Evolutionary conservation across 768 basidiomycete species (phyloP).

Genomic region (Coprinopsis marcescibilis): DNA sequence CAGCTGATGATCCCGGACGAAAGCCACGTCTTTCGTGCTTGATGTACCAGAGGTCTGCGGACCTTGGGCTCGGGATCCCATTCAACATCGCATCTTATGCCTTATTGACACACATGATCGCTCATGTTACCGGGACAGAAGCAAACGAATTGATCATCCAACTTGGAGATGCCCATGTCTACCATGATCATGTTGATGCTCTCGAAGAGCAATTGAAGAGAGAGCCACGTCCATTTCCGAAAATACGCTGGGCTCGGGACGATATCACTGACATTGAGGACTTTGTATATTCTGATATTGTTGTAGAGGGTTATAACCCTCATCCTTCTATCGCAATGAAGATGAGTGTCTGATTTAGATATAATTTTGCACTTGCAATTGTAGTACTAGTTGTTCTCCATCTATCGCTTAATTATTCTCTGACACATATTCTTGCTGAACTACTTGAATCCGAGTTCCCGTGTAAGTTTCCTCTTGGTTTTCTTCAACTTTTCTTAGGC

Average conservation of each 20-base stretch:
- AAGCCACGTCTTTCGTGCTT: slow-evolving; percentile 84
- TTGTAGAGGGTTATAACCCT: slow-evolving; percentile 82
- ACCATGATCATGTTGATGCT: slow-evolving; percentile 87
- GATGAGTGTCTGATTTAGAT: slow-evolving; percentile 69
- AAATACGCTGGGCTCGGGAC: slow-evolving; percentile 62
- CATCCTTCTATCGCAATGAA: slow-evolving; percentile 88
- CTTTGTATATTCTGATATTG: slow-evolving; percentile 74
- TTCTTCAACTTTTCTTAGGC: too few relatives aligned
- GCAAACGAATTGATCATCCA: slow-evolving; percentile 91
- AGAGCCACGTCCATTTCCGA: slow-evolving; percentile 79
- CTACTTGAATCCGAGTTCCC: too few relatives aligned
- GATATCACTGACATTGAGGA: slow-evolving; percentile 71
- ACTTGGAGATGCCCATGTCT: slow-evolving; percentile 97
- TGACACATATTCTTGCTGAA: too few relatives aligned
- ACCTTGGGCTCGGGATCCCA: slow-evolving; percentile 93
- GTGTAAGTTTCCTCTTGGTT: too few relatives aligned
- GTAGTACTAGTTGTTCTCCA: too few relatives aligned
- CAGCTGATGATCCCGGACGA: slow-evolving; percentile 35
- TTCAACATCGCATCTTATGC: slow-evolving; percentile 99
- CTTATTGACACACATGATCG: slow-evolving; percentile 95
- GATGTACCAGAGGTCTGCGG: slow-evolving; percentile 97
- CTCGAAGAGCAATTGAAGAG: slow-evolving; percentile 76
- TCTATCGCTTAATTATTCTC: background rate
- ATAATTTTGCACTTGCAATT: background rate
- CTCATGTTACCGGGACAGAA: slow-evolving; percentile 81